A percentile compares a stretch with the other conserved stretches of the same genome.
Evolutionary conservation across 2,329 filamentous ascomycete genomes (phyloP).

Genomic region (Catunica adiposa): DNA sequence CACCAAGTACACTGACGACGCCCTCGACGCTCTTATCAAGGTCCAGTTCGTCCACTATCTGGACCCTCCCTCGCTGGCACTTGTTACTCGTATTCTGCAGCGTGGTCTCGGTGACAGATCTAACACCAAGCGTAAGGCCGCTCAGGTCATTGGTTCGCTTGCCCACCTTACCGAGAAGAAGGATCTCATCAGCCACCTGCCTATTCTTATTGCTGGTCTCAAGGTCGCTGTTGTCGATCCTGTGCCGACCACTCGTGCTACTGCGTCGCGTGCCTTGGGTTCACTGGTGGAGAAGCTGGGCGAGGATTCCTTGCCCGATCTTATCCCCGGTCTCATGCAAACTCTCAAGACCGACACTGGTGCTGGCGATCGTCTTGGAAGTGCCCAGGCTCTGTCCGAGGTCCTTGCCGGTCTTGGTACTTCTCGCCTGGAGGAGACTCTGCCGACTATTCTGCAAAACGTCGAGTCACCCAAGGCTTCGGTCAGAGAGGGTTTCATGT

Average conservation of each 20-base stretch:
- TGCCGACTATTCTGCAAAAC: slow-evolving; percentile 92
- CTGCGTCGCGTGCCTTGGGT: slow-evolving; percentile 85
- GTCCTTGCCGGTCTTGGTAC: slow-evolving; percentile 92
- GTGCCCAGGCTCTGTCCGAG: slow-evolving; percentile 88
- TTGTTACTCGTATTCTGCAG: slow-evolving; percentile 89
- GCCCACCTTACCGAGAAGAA: slow-evolving; percentile 94
- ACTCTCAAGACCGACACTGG: slow-evolving; percentile 95
- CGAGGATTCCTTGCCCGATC: slow-evolving; percentile 88
- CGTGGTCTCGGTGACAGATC: slow-evolving; percentile 82
- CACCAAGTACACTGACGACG: slow-evolving; percentile 91
- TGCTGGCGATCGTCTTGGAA: slow-evolving; percentile 87
- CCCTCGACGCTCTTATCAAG: slow-evolving; percentile 85
- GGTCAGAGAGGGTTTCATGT: slow-evolving; percentile 98
- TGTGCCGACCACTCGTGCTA: slow-evolving; percentile 88
- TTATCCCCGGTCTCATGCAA: slow-evolving; percentile 94
- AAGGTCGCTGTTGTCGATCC: slow-evolving; percentile 84
- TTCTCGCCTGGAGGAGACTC: slow-evolving; percentile 77
- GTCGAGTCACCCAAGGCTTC: slow-evolving; percentile 79
- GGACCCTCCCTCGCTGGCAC: slow-evolving; percentile 86
- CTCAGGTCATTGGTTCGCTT: slow-evolving; percentile 94
- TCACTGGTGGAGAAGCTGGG: slow-evolving; percentile 97
- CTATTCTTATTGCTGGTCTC: slow-evolving; percentile 79
- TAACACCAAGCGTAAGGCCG: slow-evolving; percentile 86
- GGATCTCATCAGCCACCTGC: slow-evolving; percentile 78
- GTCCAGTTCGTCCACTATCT: slow-evolving; percentile 97